A percentile compares a stretch with the other conserved stretches of the same genome.
These are phyloP conservation scores for Zangia roseola DNA, from an alignment of 768 basidiomycete species.

Conservation along the genomic window DNA sequence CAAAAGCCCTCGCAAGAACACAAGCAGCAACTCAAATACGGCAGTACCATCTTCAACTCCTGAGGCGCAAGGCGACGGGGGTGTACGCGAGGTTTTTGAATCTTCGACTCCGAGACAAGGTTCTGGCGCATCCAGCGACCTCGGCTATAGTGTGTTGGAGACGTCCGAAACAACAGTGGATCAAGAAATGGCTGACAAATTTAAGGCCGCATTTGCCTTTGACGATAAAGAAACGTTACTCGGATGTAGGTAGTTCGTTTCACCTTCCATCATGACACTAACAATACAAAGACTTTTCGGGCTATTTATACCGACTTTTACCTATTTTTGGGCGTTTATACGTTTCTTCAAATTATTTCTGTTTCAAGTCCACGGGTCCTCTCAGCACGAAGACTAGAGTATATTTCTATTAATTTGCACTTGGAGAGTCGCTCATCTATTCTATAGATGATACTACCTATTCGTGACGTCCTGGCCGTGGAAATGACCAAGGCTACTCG, in stretches of 20 bases:
- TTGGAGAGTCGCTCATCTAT: constrained; percentile 2
- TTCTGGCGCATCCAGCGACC: constrained; percentile 45
- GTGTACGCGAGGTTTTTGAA: constrained; percentile 59
- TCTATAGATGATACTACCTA: constrained; percentile 88
- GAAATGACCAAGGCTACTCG: constrained; percentile 86
- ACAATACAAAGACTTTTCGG: constrained; percentile 72
- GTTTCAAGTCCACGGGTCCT: constrained; percentile 88
- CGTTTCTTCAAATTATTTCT: constrained; percentile 89
- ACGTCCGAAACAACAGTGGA: constrained; percentile 64
- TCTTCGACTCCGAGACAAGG: constrained; percentile 17
- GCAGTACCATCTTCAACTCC: constrained; percentile 18
- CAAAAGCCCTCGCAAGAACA: constrained; percentile 42
- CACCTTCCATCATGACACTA: not conserved
- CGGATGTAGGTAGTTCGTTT: constrained; percentile 64
- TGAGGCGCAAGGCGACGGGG: constrained; percentile 28
- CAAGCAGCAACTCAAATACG: constrained; percentile 34
- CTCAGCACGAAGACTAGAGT: constrained; percentile 81
- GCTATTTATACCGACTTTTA: constrained; percentile 86
- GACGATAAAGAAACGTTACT: constrained; percentile 84
- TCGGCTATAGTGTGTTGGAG: constrained; percentile 83
- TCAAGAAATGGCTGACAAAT: constrained; percentile 67
- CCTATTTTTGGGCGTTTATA: constrained; percentile 87
- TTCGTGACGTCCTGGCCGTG: constrained; percentile 80
- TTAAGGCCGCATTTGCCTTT: constrained; percentile 79
- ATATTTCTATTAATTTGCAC: constrained; percentile 26